phyloP scores from a whole-genome alignment of 352 stramenopile genomes.

The Phytopythium oedochilum region DNA sequence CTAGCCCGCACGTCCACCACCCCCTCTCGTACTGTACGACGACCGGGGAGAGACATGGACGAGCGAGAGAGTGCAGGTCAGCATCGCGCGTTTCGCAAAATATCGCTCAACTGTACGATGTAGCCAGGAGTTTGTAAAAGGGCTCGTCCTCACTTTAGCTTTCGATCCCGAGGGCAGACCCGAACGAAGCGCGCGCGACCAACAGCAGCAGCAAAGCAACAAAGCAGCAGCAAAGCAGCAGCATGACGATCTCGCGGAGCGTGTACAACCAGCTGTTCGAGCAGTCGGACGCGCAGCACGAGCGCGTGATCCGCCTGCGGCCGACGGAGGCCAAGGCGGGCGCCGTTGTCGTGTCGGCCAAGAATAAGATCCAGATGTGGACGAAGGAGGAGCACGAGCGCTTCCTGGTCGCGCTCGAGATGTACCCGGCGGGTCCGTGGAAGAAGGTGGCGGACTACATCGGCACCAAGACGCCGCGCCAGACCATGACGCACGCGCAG shows the following conservation, averaged over 20 bases:
- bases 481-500: slow-evolving; percentile 42
- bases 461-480: slow-evolving; percentile 81
- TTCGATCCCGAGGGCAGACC: not conserved
- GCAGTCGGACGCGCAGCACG: slow-evolving; percentile 38
- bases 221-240: too few species aligned
- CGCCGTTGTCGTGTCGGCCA: slow-evolving; percentile 70
- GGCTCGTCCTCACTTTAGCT: not conserved
- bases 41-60: not conserved
- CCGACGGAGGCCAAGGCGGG: slow-evolving; percentile 78
- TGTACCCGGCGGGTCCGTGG: slow-evolving; percentile 81
- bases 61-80: not conserved
- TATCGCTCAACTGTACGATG: not conserved
- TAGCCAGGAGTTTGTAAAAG: not conserved
- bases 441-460: slow-evolving; percentile 85
- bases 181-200: not conserved
- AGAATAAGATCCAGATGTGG: slow-evolving; percentile 86
- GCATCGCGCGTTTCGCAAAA: not conserved
- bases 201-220: too few species aligned
- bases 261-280: slow-evolving; percentile 86
- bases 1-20: not conserved
- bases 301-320: slow-evolving; percentile 71
- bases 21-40: not conserved
- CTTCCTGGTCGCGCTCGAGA: slow-evolving; percentile 80
- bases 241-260: slow-evolving; percentile 78
- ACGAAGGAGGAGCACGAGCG: slow-evolving; percentile 83